Base-by-base conservation (phyloP, 352 stramenopile species). In the Phytophthora multivora region DNA sequence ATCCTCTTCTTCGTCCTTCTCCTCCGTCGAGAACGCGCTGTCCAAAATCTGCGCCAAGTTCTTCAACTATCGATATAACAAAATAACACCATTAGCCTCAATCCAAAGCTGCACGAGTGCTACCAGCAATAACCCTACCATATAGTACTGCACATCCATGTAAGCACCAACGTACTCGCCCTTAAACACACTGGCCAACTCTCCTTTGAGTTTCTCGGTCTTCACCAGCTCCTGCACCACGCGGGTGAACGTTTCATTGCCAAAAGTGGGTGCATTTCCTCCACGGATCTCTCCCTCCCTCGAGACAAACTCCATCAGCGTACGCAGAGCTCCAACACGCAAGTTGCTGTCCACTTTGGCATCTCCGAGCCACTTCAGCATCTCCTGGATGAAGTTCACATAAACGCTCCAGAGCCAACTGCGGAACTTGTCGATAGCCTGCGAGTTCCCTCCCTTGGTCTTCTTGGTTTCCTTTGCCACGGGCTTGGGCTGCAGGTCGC, bases 121-220 rank as follows among this genome's bases (percentile, higher is more conserved):
- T 40, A 19, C 15, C 13, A 18, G 5, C 5, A 40, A 40, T 40
- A 18, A 23, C 28, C 51, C 33, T 67, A 89, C 75, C 83, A 91
- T 93, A 60, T 91, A 95, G 66, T 95, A 94, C 70, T 95, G 87
- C 25, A 96, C 86, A 55, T 97, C 89, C 26, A 79, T 71, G 73
- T 95, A 96, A 2, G 89, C 85, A 26, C 56, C 70, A 25, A 97
- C 75, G 51, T 80, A 97, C 62, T 97, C 89, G 43, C 89, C 88
- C 61, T 95, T 90, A 53, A 97, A 90, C 51, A 94, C 86, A 40
- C 77, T 91, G 31, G 81, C 70, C 47, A 96, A 59, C 42, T 95
- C 86, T 39, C 86, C 83, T 63, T 94, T 94, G 33, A 94, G 73
- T 62, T 91, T 90, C 4, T 79, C 71, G 26, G 75, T 80, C 19